Evolutionary conservation across 768 basidiomycete species (phyloP).

Genomic region (Lentinula sp.): DNA sequence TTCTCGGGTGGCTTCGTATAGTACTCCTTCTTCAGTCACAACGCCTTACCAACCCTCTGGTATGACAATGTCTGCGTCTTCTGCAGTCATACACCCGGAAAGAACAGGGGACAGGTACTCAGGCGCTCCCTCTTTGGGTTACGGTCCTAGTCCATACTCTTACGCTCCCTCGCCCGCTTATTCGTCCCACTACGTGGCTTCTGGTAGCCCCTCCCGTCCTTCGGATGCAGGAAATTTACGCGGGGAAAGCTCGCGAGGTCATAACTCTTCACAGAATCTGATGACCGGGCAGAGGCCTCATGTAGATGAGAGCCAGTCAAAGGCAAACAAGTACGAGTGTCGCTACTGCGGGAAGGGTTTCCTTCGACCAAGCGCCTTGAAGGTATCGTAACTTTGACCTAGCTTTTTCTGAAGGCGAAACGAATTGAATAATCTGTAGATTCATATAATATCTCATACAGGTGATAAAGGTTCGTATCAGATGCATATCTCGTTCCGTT

Average conservation of each 20-base stretch:
- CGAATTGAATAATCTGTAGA: slow-evolving; percentile 25
- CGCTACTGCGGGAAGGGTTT: slow-evolving; percentile 50
- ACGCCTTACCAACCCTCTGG: not conserved
- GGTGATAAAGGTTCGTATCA: slow-evolving; percentile 47
- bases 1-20: not conserved
- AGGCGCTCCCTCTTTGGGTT: not conserved
- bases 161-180: slow-evolving; percentile 1
- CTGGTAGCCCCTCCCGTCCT: not conserved
- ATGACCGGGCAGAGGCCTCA: not conserved
- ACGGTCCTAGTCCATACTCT: not conserved
- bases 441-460: slow-evolving; percentile 52
- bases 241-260: not conserved
- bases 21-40: not conserved
- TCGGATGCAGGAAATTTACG: not conserved
- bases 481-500: slow-evolving; percentile 6
- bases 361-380: slow-evolving; percentile 52
- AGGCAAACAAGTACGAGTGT: slow-evolving; percentile 38
- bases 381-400: slow-evolving; percentile 23
- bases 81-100: not conserved
- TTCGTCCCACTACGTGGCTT: not conserved
- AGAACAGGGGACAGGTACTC: not conserved
- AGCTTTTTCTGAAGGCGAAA: not conserved
- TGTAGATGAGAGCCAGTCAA: not conserved
- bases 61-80: not conserved
- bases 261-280: not conserved